These are phyloP conservation scores for Selaginella tamariscina DNA, from an alignment of 75 land plant genomes.

Conservation along the genomic window DNA sequence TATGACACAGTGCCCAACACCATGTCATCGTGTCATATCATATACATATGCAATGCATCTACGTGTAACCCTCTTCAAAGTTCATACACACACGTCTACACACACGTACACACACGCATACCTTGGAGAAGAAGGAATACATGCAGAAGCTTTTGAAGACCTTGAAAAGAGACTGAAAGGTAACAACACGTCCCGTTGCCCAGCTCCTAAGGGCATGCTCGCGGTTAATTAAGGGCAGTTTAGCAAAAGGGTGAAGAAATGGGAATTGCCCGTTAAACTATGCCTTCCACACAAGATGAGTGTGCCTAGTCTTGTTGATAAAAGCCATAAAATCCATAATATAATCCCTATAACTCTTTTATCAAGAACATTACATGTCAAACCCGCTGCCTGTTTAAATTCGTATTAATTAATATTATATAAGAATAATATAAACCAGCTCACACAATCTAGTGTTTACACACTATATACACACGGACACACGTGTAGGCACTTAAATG, in stretches of 20 bases:
- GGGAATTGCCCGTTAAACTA: not conserved
- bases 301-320: not conserved
- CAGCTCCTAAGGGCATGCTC: not conserved
- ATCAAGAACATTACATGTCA: not conserved
- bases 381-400: not conserved
- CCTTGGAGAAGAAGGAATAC: not conserved
- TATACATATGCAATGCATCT: too few relatives aligned
- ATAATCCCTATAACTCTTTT: not conserved
- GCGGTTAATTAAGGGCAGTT: not conserved
- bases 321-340: not conserved
- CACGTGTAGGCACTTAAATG: too few relatives aligned
- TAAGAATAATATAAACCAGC: too few relatives aligned
- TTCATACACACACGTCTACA: too few relatives aligned
- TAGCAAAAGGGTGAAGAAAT: not conserved
- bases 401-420: too few relatives aligned
- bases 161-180: not conserved
- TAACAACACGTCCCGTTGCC: not conserved
- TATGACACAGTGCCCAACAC: too few relatives aligned
- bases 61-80: too few relatives aligned
- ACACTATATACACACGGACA: too few relatives aligned
- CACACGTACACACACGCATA: too few relatives aligned
- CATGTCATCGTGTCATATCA: too few relatives aligned
- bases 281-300: not conserved
- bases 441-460: too few relatives aligned
- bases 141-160: not conserved